Evolutionary conservation across 306 rosid species (phyloP).

Genomic region (Begonia masoniana): DNA sequence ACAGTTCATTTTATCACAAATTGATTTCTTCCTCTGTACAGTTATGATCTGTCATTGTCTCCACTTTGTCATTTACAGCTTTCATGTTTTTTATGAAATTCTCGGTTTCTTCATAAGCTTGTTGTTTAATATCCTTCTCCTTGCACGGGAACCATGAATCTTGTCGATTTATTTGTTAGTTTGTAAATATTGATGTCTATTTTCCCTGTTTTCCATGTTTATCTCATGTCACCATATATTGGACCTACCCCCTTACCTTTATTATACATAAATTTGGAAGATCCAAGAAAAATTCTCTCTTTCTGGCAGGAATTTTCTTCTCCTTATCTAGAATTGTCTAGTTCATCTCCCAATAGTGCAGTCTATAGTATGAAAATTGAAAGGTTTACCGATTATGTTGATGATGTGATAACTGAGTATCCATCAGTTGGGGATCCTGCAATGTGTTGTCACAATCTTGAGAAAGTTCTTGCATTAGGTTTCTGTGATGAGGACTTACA

Average conservation of each 20-base stretch:
- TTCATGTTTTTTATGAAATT: neutral
- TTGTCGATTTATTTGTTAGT: no score
- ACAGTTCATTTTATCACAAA: neutral
- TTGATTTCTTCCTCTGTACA: neutral
- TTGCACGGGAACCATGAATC: neutral
- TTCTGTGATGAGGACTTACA: constrained; percentile 17
- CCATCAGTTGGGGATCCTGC: constrained; percentile 38
- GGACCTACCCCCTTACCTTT: neutral
- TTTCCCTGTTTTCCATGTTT: no score
- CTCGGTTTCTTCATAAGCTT: no score
- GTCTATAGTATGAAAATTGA: constrained; percentile 15
- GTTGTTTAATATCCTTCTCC: neutral
- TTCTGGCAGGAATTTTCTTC: constrained; percentile 42
- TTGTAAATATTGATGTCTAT: no score
- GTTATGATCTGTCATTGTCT: no score
- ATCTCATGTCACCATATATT: no score
- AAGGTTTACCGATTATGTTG: constrained; percentile 27
- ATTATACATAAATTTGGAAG: neutral
- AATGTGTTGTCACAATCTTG: constrained; percentile 47
- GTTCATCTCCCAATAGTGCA: constrained; percentile 15
- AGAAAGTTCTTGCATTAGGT: constrained; percentile 38
- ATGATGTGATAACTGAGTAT: constrained; percentile 42
- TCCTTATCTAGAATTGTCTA: constrained; percentile 11
- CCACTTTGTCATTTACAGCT: neutral
- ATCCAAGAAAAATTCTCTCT: constrained; percentile 1